Evolutionary conservation across 1,139 yeast species (phyloP), one percentile per base, ranked within the genome.

Genomic region (Magnusiomyces sp.): DNA sequence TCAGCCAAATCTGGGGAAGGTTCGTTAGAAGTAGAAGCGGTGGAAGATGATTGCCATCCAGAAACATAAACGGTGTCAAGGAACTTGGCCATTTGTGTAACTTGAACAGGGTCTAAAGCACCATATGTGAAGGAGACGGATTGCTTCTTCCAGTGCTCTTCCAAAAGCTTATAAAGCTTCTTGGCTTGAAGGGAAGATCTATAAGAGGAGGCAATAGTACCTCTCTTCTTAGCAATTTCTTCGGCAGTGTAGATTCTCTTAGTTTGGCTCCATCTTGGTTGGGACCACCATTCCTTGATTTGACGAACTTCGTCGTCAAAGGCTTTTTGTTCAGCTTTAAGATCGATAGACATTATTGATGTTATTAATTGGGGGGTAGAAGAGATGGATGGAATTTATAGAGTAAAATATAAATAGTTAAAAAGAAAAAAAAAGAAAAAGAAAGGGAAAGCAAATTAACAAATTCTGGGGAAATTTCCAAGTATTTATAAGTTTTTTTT

Each of bases 1-100:
- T 92, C 98, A 54, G 97, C 98, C 66, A 92, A 79, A 76, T 92
- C 98, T 54, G 97, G 97, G 41, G 95, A 87, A 46, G 97, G 97
- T 72, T 90, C 97, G 68, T 92, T 90, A 41, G 96, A 86, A 46
- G 96, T 86, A 29, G 97, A 90, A 51, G 97, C 97, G 48, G 97
- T 90, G 36, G 97, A 88, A 49, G 97, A 89, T 70, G 95, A 89
- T 73, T 92, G 97, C 98, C 98, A 90, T 53, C 98, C 98, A 46
- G 95, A 85, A 58, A 90, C 95, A 69, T 92, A 90, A 61, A 92
- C 79, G 27, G 95, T 79, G 70, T 90, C 98, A 64, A 90, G 76
- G 72, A 88, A 87, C 70, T 86, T 87, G 59, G 95, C 95, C 96
- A 90, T 89, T 71, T 90, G 97, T 53, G 97, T 76, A 60, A 89